These are phyloP conservation scores for Theileria equi DNA, from an alignment of 169 alveolate species.

Conservation along the genomic window DNA sequence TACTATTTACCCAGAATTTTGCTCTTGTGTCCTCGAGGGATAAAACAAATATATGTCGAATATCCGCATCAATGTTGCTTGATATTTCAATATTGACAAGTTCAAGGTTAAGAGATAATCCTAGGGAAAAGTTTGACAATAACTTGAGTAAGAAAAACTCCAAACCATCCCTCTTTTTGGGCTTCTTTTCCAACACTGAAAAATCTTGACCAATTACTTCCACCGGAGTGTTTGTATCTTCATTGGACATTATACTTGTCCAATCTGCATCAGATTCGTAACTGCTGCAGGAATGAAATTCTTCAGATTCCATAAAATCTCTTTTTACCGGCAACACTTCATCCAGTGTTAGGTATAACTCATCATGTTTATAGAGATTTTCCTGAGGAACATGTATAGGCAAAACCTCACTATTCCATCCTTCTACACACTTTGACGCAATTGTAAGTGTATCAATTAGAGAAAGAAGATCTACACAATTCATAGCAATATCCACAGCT, in stretches of 20 bases:
- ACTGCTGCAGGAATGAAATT: conserved; percentile 10
- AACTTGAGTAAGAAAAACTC: conserved; percentile 11
- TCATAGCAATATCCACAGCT: conserved; percentile 23
- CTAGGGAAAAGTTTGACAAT: conserved; percentile 25
- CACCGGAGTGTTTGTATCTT: too few relatives aligned
- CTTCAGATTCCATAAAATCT: not conserved
- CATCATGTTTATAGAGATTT: too few relatives aligned
- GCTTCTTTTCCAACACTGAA: too few relatives aligned
- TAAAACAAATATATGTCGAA: conserved; percentile 22
- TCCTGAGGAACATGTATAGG: too few relatives aligned
- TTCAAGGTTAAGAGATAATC: conserved; percentile 23
- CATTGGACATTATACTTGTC: too few relatives aligned
- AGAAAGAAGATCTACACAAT: conserved; percentile 48
- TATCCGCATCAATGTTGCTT: conserved; percentile 16
- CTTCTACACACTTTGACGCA: not conserved
- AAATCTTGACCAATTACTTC: too few relatives aligned
- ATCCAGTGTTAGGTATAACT: too few relatives aligned
- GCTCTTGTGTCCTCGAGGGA: conserved; percentile 51
- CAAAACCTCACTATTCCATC: too few relatives aligned
- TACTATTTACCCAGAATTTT: conserved; percentile 38
- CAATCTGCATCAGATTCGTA: conserved; percentile 33
- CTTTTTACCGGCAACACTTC: too few relatives aligned
- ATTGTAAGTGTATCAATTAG: conserved; percentile 4
- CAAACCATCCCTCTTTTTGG: not conserved
- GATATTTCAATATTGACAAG: conserved; percentile 44